phyloP scores from a whole-genome alignment of 2,329 filamentous ascomycete species.

The Coleophoma eucalyptorum region DNA sequence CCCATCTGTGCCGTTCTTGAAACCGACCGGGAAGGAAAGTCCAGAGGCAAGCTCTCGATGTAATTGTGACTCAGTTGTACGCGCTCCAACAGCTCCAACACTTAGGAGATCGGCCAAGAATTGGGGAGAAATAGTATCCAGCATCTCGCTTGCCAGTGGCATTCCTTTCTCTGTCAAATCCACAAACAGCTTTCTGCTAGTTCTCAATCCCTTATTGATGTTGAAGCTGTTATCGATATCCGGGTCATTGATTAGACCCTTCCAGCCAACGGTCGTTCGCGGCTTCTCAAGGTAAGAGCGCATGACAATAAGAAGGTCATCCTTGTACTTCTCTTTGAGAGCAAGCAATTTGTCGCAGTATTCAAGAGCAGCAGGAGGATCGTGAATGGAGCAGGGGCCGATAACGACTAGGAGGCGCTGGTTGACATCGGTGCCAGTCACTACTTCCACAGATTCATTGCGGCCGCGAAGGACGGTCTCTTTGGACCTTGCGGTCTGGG shows the following conservation, averaged over 20 bases:
- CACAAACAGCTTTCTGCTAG: constrained; percentile 86
- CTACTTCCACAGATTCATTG: constrained; percentile 63
- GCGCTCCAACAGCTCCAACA: constrained; percentile 89
- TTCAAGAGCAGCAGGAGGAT: constrained; percentile 82
- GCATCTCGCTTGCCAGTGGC: constrained; percentile 95
- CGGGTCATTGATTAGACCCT: constrained; percentile 97
- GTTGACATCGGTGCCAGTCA: constrained; percentile 61
- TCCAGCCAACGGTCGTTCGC: constrained; percentile 96
- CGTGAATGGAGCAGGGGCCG: constrained; percentile 96
- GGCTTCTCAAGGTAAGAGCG: constrained; percentile 98
- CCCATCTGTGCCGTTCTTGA: constrained; percentile 99
- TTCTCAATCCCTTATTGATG: constrained; percentile 93
- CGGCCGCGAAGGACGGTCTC: constrained; percentile 57
- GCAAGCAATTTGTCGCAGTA: constrained; percentile 84
- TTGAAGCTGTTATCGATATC: constrained; percentile 98
- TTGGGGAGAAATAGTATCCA: constrained; percentile 97
- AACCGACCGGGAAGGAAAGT: constrained; percentile 94
- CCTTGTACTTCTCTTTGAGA: constrained; percentile 82
- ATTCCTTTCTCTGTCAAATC: constrained; percentile 90
- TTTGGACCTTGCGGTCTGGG: constrained; percentile 39
- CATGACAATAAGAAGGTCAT: constrained; percentile 94
- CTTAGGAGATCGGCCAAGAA: constrained; percentile 91
- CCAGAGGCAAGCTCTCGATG: constrained; percentile 93
- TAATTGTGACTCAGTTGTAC: constrained; percentile 93
- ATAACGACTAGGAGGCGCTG: constrained; percentile 71